Evolutionary conservation across 148 eudicot species (phyloP).

Genomic region (Chenopodium berlandieri): DNA sequence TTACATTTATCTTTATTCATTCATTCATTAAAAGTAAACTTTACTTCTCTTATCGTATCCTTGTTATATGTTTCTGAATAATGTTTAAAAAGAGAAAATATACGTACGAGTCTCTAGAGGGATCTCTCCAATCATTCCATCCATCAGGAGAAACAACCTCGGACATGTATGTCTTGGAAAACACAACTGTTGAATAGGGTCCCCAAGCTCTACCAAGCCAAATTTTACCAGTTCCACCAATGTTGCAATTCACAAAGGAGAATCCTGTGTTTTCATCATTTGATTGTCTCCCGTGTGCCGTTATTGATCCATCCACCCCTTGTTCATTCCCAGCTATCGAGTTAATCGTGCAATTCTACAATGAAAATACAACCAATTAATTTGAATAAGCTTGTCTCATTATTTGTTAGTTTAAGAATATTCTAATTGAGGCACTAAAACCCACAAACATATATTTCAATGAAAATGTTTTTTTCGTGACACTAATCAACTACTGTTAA

Average conservation of each 20-base stretch:
- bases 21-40: too few species aligned
- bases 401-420: too few species aligned
- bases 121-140: slow-evolving; percentile 77
- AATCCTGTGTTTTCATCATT: slow-evolving; percentile 56
- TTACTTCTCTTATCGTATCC: too few species aligned
- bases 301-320: slow-evolving; percentile 63
- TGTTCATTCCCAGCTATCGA: slow-evolving; percentile 52
- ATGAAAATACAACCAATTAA: too few species aligned
- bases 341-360: slow-evolving; percentile 63
- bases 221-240: slow-evolving; percentile 60
- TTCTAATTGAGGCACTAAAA: too few species aligned
- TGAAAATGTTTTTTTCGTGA: too few species aligned
- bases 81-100: background rate
- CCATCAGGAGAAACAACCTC: slow-evolving; percentile 65
- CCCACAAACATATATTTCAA: too few species aligned
- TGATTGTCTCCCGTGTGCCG: slow-evolving; percentile 74
- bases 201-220: slow-evolving; percentile 99
- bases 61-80: too few species aligned
- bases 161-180: slow-evolving; percentile 62
- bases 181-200: slow-evolving; percentile 57
- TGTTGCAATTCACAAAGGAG: slow-evolving; percentile 68
- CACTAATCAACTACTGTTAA: too few species aligned
- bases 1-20: too few species aligned
- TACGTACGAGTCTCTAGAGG: slow-evolving; percentile 65
- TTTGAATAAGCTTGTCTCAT: too few species aligned